Evolutionary conservation across 2,329 filamentous ascomycete genomes (phyloP).

Genomic region (Neonectria magnoliae): DNA sequence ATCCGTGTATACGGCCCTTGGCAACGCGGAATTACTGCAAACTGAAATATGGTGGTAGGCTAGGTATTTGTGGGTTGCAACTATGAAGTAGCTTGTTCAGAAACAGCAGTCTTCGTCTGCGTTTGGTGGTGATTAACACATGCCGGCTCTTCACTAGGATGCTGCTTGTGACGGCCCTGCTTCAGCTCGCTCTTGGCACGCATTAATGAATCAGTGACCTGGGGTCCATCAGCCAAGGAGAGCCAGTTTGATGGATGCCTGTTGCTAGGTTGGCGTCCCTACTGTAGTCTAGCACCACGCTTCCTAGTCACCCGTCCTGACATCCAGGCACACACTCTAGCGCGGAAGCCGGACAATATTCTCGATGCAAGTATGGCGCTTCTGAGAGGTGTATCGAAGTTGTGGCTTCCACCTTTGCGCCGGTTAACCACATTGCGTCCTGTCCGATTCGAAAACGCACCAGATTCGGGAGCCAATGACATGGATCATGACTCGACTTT

Average conservation of each 20-base stretch:
- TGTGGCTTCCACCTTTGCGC: background rate
- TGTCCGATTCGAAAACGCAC: background rate
- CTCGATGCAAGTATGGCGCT: background rate
- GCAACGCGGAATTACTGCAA: background rate
- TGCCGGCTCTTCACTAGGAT: background rate
- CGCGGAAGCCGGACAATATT: background rate
- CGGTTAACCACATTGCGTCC: background rate
- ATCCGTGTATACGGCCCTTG: background rate
- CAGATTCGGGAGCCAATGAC: background rate
- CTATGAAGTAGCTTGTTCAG: background rate
- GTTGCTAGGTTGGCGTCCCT: background rate
- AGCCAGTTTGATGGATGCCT: background rate
- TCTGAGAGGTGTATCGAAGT: background rate
- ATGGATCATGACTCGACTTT: conserved; percentile 18
- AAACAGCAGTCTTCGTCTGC: background rate
- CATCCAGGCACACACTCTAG: background rate
- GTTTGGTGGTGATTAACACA: background rate
- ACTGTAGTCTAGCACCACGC: background rate
- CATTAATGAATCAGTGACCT: conserved; percentile 10
- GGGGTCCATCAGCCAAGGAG: background rate
- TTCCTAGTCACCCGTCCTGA: background rate
- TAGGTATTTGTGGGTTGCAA: background rate
- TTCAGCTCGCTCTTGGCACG: background rate
- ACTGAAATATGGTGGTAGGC: too few relatives aligned
- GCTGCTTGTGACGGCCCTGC: background rate